phyloP scores from a whole-genome alignment of 495 filamentous ascomycete genomes.

The Mycothermus thermophilus region DNA sequence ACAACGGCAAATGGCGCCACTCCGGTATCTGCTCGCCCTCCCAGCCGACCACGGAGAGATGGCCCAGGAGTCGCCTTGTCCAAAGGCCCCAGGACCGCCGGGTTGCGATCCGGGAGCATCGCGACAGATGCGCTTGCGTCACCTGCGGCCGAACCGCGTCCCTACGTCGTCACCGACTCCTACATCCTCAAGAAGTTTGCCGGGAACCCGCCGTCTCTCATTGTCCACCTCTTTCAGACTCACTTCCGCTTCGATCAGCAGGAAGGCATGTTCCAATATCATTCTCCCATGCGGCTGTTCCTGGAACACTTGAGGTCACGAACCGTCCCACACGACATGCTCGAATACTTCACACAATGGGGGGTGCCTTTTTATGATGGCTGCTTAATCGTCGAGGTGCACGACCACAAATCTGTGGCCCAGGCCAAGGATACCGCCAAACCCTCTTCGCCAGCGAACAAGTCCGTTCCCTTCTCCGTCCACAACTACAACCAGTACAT shows the following conservation, averaged over 20 bases:
- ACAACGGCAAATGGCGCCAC: constrained; percentile 24
- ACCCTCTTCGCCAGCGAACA: constrained; percentile 42
- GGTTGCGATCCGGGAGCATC: constrained; percentile 31
- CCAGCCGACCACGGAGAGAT: constrained; percentile 40
- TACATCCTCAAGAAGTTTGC: constrained; percentile 76
- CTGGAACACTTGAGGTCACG: constrained; percentile 50
- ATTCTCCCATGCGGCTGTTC: constrained; percentile 76
- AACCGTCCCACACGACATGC: constrained; percentile 39
- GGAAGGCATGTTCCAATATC: constrained; percentile 80
- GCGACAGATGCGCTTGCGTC: constrained; percentile 24
- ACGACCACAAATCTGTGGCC: constrained; percentile 63
- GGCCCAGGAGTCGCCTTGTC: constrained; percentile 20
- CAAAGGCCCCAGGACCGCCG: constrained; percentile 29
- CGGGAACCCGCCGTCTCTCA: constrained; percentile 63
- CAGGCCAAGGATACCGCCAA: constrained; percentile 44
- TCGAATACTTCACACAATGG: constrained; percentile 44
- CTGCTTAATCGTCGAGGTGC: constrained; percentile 82
- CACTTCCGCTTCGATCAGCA: constrained; percentile 92
- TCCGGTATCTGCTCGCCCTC: constrained; percentile 30
- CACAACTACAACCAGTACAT: constrained; percentile 81
- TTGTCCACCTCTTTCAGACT: constrained; percentile 69
- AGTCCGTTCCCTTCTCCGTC: constrained; percentile 59
- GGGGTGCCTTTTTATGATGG: constrained; percentile 86
- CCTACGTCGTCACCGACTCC: constrained; percentile 49
- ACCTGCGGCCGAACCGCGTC: constrained; percentile 29